Evolutionary conservation across 768 basidiomycete species (phyloP).

Genomic region (Chalciporus piperatus): DNA sequence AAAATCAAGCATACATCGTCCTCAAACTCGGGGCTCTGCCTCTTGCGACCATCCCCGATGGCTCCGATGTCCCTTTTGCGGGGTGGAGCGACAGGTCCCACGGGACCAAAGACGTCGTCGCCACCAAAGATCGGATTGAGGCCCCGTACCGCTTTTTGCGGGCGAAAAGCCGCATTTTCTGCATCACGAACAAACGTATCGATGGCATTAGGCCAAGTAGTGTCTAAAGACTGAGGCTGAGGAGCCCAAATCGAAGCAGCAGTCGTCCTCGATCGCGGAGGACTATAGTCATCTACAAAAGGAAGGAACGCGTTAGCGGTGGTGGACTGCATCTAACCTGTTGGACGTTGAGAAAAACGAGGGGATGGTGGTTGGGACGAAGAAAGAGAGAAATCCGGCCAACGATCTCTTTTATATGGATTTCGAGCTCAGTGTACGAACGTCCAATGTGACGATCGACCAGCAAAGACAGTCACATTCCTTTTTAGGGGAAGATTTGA

Average conservation of each 20-base stretch:
- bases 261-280: constrained; percentile 39
- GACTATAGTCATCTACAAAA: constrained; percentile 39
- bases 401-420: constrained; percentile 33
- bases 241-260: constrained; percentile 79
- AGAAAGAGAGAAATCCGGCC: constrained; percentile 37
- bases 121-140: constrained; percentile 29
- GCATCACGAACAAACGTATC: constrained; percentile 57
- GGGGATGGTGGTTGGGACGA: constrained; percentile 41
- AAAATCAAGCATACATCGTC: constrained; percentile 37
- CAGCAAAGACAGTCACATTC: constrained; percentile 28
- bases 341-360: constrained; percentile 6
- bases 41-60: constrained; percentile 78
- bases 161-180: constrained; percentile 38
- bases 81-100: constrained; percentile 34
- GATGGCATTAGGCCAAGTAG: constrained; percentile 65
- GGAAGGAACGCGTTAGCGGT: constrained; percentile 23
- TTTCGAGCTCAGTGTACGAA: constrained; percentile 21
- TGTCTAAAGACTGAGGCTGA: constrained; percentile 65
- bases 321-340: constrained; percentile 27
- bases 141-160: constrained; percentile 25
- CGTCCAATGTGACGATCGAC: constrained; percentile 32
- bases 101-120: constrained; percentile 68
- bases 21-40: constrained; percentile 52
- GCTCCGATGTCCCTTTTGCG: constrained; percentile 60
- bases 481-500: constrained; percentile 31